These are phyloP conservation scores for Millerozyma acaciae DNA, from an alignment of 805 yeast genomes.

Conservation along the genomic window DNA sequence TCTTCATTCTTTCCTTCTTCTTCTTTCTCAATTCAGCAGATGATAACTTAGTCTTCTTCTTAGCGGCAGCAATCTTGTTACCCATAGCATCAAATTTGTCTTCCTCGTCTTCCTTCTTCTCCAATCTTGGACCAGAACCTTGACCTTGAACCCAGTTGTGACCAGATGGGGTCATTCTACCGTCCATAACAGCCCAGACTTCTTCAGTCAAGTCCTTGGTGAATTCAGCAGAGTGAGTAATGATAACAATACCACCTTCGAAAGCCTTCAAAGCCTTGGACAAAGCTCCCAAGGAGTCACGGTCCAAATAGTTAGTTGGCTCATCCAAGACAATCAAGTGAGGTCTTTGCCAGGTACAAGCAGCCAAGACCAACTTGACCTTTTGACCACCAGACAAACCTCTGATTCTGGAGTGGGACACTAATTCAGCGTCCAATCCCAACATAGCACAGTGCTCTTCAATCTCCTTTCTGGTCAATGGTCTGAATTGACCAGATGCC, in stretches of 20 bases:
- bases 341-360: constrained; percentile 99
- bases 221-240: constrained; percentile 99
- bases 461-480: constrained; percentile 99
- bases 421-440: constrained; percentile 98
- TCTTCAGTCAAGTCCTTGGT: constrained; percentile 99
- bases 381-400: constrained; percentile 99
- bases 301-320: constrained; percentile 98
- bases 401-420: constrained; percentile 99
- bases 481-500: constrained; percentile 99
- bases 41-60: constrained; percentile 96
- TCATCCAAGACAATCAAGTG: constrained; percentile 98
- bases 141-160: constrained; percentile 99
- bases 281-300: constrained; percentile 99
- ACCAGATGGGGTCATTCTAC: constrained; percentile 99
- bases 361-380: constrained; percentile 99
- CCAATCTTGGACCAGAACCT: constrained; percentile 99
- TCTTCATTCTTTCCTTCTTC: constrained; percentile 99
- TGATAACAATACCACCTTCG: constrained; percentile 99
- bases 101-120: constrained; percentile 94
- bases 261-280: constrained; percentile 98
- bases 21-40: constrained; percentile 99
- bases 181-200: constrained; percentile 99
- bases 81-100: constrained; percentile 99
- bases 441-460: constrained; percentile 98
- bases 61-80: constrained; percentile 95